phyloP scores from a whole-genome alignment of 345 rosid species.

The Rubroshorea leprosula region DNA sequence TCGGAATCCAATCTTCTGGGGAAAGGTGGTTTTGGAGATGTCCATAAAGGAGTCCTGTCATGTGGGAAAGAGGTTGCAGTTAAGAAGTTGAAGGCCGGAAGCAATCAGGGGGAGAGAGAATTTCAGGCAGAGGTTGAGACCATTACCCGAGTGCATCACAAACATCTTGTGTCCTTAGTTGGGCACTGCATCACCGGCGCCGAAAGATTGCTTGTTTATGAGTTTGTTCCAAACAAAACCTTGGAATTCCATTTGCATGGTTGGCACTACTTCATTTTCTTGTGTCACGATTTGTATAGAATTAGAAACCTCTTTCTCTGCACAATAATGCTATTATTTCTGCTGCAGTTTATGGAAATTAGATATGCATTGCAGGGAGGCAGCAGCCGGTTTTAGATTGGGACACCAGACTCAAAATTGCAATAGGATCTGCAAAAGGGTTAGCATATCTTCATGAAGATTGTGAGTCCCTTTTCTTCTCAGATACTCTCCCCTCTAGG shows the following conservation, averaged over 20 bases:
- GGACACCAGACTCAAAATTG: slow-evolving; percentile 43
- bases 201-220: slow-evolving; percentile 38
- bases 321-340: too few relatives aligned
- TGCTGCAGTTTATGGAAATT: too few relatives aligned
- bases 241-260: slow-evolving; percentile 43
- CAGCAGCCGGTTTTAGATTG: slow-evolving; percentile 37
- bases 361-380: slow-evolving; percentile 16
- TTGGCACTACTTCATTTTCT: slow-evolving; percentile 10
- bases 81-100: slow-evolving; percentile 33
- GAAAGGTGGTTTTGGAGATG: slow-evolving; percentile 44
- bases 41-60: slow-evolving; percentile 32
- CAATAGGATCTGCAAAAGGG: slow-evolving; percentile 53
- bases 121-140: too few relatives aligned
- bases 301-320: too few relatives aligned
- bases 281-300: too few relatives aligned
- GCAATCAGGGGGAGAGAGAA: slow-evolving; percentile 35
- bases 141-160: slow-evolving; percentile 36
- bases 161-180: slow-evolving; percentile 32
- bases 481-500: background rate
- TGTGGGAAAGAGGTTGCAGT: slow-evolving; percentile 34
- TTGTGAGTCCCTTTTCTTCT: slow-evolving; percentile 30
- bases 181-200: slow-evolving; percentile 35
- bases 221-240: slow-evolving; percentile 42
- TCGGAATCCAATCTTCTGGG: slow-evolving; percentile 36
- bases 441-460: slow-evolving; percentile 62